Base-by-base conservation (phyloP, 2,329 filamentous ascomycete genomes). In the Aurifilum marmelostoma region DNA sequence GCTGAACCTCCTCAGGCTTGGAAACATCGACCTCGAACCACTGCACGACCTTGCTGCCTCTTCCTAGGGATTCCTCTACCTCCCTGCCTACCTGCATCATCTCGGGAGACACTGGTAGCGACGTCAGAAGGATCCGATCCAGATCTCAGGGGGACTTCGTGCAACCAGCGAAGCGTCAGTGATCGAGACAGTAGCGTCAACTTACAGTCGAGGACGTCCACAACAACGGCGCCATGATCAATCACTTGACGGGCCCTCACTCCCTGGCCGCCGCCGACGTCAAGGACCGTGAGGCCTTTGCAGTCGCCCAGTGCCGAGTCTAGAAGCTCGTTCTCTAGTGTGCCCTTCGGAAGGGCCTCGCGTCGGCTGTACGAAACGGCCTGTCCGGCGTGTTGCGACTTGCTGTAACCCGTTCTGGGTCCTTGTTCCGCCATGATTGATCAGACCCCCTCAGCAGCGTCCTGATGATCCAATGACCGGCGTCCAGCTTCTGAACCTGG, bases 261-360 rank as follows among this genome's bases (percentile, higher is more conserved):
- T 1, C 77, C 76, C 27, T 74, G 75, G 34, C 77, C 77, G 9
- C 77, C 76, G 24, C 75, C 77, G 5, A 78, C 72, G 66, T 79
- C 77, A 50, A 79, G 73, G n/a, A 79, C 70, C 0, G 65, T 71
- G 37, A 72, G 68, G 2, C 75, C 76, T 0, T 73, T 66, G 65
- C 73, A 75, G 56, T 75, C 69, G 4, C 74, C 75, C 1, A 79
- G 69, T 1, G 75, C 76, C 11, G 39, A 37, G 21, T 59, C 68
- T 32, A 67, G 61, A 14, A 69, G 61, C 29, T 69, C 65, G 14
- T 52, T 58, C 47, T 69, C 68, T 27, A 69, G 65, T 9, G 24
- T 29, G 18, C 54, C 43, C 12, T 61, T 54, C 2, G 65, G 68
- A 1, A 47, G n/a, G 21, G 50, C 21, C 29, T 67, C 52, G 12